Evolutionary conservation across 2,329 filamentous ascomycete species (phyloP), one percentile per base, ranked within the genome.

Genomic region (Hypomyces rosellus): DNA sequence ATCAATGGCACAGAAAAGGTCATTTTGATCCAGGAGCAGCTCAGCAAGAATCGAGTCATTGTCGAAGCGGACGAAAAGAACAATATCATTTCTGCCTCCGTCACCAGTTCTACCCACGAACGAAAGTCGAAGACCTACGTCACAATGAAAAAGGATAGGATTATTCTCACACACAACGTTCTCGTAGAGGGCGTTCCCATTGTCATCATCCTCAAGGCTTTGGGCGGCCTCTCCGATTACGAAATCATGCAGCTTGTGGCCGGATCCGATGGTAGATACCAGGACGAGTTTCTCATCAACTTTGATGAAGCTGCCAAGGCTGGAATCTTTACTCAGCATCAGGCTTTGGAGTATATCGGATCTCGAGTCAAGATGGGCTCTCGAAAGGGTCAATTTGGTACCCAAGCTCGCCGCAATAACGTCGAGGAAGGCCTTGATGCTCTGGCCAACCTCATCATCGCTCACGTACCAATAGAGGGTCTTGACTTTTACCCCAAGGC

Each of bases 11-110:
- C 95, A 16, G 93, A 99, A 68, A 99, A 99, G 74, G 93, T 99
- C 59, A 99, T 99, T 63, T 74, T 99, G 40, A 95, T 99, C 13
- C 93, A 99, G 69, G 95, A 99, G 65, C 93, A 99, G 71, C 75
- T 99, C 65, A 99, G 93, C 78, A 99, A 99, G 79, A 99, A 99
- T 70, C 84, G 93, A 74, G 88, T 99, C 62, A 96, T 99, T 65
- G 92, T 99, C 14, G 95, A 99, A 70, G 85, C 89, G 49, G 88
- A 92, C 61, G 79, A 85, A 47, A 95, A 95, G 72, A 97, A 96
- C 70, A 88, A 88, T 53, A 84, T 95, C 56, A 92, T 97, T 50
- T 89, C 92, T 59, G 93, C 95, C 36, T 97, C 93, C 1, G 93
- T 97, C 30, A 99, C 91, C 7, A 95, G 91, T 81, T 96, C 93